These are phyloP conservation scores for Allium fistulosum DNA, from an alignment of 106 monocot genomes.

Conservation along the genomic window DNA sequence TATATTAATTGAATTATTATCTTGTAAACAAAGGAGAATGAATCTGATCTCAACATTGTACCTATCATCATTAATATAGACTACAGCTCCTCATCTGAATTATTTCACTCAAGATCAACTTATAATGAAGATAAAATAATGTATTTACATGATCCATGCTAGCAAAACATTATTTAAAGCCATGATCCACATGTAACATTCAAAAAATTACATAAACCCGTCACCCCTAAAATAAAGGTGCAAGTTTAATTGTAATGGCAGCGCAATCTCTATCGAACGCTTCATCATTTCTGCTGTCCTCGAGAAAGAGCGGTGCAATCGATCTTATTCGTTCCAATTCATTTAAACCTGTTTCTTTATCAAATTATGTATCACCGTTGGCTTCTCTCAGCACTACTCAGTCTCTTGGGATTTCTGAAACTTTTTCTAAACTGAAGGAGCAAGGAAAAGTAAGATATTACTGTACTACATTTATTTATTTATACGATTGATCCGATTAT, in stretches of 20 bases:
- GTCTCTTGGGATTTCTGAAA: conserved; percentile 17
- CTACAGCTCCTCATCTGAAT: too few relatives aligned
- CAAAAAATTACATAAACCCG: too few relatives aligned
- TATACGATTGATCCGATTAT: not conserved
- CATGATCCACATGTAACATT: too few relatives aligned
- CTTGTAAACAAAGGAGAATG: too few relatives aligned
- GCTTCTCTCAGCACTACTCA: conserved; percentile 5
- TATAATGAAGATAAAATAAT: too few relatives aligned
- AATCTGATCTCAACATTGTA: too few relatives aligned
- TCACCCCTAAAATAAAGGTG: too few relatives aligned
- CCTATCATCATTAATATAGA: too few relatives aligned
- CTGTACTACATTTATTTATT: not conserved
- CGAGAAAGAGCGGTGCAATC: not conserved
- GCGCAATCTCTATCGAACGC: conserved; percentile 1
- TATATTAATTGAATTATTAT: too few relatives aligned
- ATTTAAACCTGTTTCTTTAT: not conserved
- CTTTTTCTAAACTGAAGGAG: conserved; percentile 14
- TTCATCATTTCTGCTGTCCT: conserved; percentile 1
- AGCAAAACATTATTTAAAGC: too few relatives aligned
- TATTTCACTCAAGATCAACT: too few relatives aligned
- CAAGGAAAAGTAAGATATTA: conserved; percentile 19
- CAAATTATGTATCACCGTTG: conserved; percentile 12
- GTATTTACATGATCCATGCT: too few relatives aligned
- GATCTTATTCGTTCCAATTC: not conserved
- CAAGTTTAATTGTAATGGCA: not conserved